Percentiles rank a stretch among this genome's conserved stretches.
Evolutionary conservation across 208 protist species (phyloP).

Genomic region (Wallacemonas sp.): DNA sequence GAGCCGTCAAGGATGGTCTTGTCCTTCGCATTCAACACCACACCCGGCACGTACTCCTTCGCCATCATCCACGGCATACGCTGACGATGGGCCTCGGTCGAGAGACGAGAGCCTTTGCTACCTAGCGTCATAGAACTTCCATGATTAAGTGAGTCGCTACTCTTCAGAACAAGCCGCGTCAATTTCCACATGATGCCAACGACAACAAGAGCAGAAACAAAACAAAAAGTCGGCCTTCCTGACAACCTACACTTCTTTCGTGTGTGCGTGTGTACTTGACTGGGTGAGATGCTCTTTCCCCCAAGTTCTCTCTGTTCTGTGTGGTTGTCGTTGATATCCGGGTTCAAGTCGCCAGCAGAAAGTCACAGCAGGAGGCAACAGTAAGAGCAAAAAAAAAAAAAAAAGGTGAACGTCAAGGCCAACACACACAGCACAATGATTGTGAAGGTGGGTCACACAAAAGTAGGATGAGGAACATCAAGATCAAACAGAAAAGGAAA

Average conservation of each 20-base stretch:
- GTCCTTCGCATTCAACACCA: slow-evolving; percentile 80
- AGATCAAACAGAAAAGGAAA: neutral
- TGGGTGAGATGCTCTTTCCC: neutral
- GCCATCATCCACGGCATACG: slow-evolving; percentile 90
- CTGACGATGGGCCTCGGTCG: slow-evolving; percentile 65
- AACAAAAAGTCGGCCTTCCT: too few relatives aligned
- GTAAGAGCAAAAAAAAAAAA: too few relatives aligned
- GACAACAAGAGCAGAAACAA: too few relatives aligned
- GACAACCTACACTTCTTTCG: too few relatives aligned
- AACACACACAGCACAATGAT: too few relatives aligned
- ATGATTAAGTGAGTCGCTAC: slow-evolving; percentile 67
- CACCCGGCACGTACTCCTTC: slow-evolving; percentile 78
- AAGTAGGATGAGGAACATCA: neutral
- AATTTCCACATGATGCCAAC: slow-evolving; percentile 22
- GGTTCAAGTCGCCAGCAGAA: too few relatives aligned
- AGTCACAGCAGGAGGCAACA: too few relatives aligned
- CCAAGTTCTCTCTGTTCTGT: neutral
- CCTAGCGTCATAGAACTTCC: slow-evolving; percentile 89
- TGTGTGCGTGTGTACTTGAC: neutral
- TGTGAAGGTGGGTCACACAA: neutral
- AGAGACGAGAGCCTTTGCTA: slow-evolving; percentile 67
- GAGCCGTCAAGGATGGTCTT: slow-evolving; percentile 82
- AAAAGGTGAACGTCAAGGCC: too few relatives aligned
- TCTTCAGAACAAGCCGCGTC: slow-evolving; percentile 24
- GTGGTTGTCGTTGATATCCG: neutral